phyloP scores from a whole-genome alignment of 1,284 basidiomycete species.

The Vanrija humicola region DNA sequence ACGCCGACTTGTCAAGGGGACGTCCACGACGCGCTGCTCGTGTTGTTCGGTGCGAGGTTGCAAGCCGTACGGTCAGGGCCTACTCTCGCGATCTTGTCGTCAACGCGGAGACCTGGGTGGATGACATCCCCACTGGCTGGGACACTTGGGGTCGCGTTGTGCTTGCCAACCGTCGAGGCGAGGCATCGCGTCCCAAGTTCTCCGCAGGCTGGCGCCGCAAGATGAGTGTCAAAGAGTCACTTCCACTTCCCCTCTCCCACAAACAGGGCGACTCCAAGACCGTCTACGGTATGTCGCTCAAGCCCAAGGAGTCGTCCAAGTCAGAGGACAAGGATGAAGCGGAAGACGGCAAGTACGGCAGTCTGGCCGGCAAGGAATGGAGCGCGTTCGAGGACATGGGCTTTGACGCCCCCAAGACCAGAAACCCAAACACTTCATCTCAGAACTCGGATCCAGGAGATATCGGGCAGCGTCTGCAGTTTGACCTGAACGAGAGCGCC shows the following conservation, averaged over 20 bases:
- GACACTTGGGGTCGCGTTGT: constrained; percentile 38
- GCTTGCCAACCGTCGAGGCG: constrained; percentile 21
- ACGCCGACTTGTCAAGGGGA: constrained; percentile 42
- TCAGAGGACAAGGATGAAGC: constrained; percentile 25
- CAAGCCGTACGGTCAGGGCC: constrained; percentile 71
- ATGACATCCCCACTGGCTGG: constrained; percentile 36
- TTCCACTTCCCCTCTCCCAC: constrained; percentile 23
- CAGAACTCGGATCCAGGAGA: constrained; percentile 11
- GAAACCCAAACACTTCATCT: not conserved
- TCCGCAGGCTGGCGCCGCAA: constrained; percentile 29
- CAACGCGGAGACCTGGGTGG: constrained; percentile 66
- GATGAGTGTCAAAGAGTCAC: constrained; percentile 35
- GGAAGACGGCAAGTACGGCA: constrained; percentile 67
- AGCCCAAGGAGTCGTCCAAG: not conserved
- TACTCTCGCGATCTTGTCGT: constrained; percentile 75
- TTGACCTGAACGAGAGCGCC: constrained; percentile 81
- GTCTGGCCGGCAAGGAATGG: constrained; percentile 78
- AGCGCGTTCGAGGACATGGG: constrained; percentile 78
- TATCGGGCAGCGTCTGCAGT: constrained; percentile 64
- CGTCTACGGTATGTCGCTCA: constrained; percentile 9
- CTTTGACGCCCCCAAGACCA: constrained; percentile 60
- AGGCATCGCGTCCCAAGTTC: constrained; percentile 36
- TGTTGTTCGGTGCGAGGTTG: constrained; percentile 65
- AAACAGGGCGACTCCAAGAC: not conserved
- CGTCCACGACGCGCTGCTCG: constrained; percentile 67